Percentiles rank a stretch among this genome's conserved stretches.
These are phyloP conservation scores for Globisporangium solare DNA, from an alignment of 352 stramenopile genomes.

Conservation along the genomic window DNA sequence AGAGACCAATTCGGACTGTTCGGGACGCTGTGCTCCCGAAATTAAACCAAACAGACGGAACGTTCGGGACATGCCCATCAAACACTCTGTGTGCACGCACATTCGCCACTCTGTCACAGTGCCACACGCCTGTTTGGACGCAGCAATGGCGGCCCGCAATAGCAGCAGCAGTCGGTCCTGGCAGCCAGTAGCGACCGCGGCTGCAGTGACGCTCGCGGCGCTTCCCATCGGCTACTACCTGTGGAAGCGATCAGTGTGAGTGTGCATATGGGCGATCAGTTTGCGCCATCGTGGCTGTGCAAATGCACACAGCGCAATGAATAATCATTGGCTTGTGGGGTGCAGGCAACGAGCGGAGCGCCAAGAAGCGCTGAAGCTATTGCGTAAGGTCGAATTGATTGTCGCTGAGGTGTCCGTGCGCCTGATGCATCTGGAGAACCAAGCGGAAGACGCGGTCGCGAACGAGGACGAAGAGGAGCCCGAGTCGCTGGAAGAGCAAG, in stretches of 20 bases:
- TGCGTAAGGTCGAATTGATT: conserved; percentile 72
- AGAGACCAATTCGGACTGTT: not conserved
- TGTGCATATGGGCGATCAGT: not conserved
- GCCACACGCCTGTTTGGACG: not conserved
- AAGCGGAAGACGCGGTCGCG: conserved; percentile 55
- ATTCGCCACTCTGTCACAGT: conserved; percentile 2
- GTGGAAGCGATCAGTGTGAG: conserved; percentile 31
- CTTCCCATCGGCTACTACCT: conserved; percentile 40
- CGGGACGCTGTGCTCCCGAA: not conserved
- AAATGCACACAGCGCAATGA: too few relatives aligned
- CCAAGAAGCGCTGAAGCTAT: conserved; percentile 50
- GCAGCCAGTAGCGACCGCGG: conserved; percentile 15
- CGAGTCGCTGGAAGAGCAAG: conserved; percentile 15
- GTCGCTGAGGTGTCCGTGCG: conserved; percentile 58
- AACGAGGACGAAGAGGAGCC: conserved; percentile 32
- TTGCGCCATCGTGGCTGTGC: not conserved
- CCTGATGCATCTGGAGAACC: conserved; percentile 57
- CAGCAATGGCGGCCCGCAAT: conserved; percentile 1
- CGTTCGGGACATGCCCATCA: not conserved
- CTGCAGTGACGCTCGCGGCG: conserved; percentile 19
- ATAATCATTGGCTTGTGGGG: too few relatives aligned
- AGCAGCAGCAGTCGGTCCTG: conserved; percentile 10
- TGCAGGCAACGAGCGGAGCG: conserved; percentile 32
- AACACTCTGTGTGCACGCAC: conserved; percentile 2
- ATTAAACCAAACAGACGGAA: not conserved